phyloP scores from a whole-genome alignment of 1,139 yeast species.

The Debaryomyces psychrophilus region DNA sequence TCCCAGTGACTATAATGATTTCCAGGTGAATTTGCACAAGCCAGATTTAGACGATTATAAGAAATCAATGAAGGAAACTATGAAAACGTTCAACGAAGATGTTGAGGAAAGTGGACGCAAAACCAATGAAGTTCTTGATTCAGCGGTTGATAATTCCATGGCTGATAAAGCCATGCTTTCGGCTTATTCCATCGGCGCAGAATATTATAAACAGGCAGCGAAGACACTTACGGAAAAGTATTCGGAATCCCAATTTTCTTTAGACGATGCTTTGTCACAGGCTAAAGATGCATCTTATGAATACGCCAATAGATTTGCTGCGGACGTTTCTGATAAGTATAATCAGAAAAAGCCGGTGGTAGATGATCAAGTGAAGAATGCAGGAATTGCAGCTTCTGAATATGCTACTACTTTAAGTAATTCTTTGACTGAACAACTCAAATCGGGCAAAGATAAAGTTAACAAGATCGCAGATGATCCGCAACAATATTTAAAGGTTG shows the following conservation, averaged over 20 bases:
- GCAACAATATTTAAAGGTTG: slow-evolving; percentile 18
- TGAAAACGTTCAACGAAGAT: slow-evolving; percentile 8
- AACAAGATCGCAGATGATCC: slow-evolving; percentile 24
- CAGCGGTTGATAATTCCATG: slow-evolving; percentile 15
- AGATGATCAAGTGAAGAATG: slow-evolving; percentile 15
- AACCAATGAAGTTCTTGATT: slow-evolving; percentile 10
- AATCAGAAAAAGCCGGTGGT: slow-evolving; percentile 17
- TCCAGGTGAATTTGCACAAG: slow-evolving; percentile 23
- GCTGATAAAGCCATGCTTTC: slow-evolving; percentile 26
- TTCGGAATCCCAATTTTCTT: slow-evolving; percentile 21
- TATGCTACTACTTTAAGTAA: slow-evolving; percentile 14
- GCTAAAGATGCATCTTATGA: slow-evolving; percentile 27
- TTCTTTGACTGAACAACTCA: slow-evolving; percentile 12
- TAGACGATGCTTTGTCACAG: slow-evolving; percentile 26
- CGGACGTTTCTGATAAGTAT: slow-evolving; percentile 17
- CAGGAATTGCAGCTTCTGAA: slow-evolving; percentile 23
- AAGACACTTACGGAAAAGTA: slow-evolving; percentile 30
- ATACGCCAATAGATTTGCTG: slow-evolving; percentile 21
- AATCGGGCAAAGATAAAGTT: slow-evolving; percentile 19
- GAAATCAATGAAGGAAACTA: slow-evolving; percentile 16
- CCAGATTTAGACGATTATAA: slow-evolving; percentile 25
- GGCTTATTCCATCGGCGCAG: slow-evolving; percentile 30
- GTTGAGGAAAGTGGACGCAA: slow-evolving; percentile 5
- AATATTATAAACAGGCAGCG: slow-evolving; percentile 47
- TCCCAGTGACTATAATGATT: slow-evolving; percentile 13